Evolutionary conservation across 139 green algal species (phyloP).

Genomic region (Dunaliella primolecta): DNA sequence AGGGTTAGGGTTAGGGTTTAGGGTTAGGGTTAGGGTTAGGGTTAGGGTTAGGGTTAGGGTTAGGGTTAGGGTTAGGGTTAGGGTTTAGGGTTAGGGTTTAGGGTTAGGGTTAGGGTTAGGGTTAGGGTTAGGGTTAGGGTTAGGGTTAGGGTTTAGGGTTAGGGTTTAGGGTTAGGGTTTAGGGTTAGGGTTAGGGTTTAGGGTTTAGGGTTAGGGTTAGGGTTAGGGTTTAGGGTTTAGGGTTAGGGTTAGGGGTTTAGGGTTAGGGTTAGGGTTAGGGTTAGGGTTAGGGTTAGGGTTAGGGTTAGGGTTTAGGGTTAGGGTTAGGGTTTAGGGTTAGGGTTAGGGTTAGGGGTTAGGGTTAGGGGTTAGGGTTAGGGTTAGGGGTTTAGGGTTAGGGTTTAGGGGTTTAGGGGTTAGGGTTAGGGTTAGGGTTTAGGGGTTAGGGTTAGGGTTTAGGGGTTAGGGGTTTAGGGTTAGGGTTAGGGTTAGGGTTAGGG

Average conservation of each 20-base stretch:
- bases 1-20: slow-evolving; percentile 3
- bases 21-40: slow-evolving; percentile 2
- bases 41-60: slow-evolving; percentile 2
- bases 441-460: no score
- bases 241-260: no score
- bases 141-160: slow-evolving; percentile 3
- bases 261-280: neutral
- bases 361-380: no score
- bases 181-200: neutral
- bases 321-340: neutral
- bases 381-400: no score
- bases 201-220: neutral
- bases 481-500: no score
- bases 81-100: slow-evolving; percentile 3
- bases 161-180: neutral
- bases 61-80: slow-evolving; percentile 3
- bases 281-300: neutral
- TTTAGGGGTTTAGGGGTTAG: no score
- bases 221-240: neutral
- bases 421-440: no score
- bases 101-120: slow-evolving; percentile 2
- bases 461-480: no score
- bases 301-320: neutral
- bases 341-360: no score
- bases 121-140: slow-evolving; percentile 2